Base-by-base conservation (phyloP, 1,139 yeast species). In the Schizosaccharomyces versatilis region DNA sequence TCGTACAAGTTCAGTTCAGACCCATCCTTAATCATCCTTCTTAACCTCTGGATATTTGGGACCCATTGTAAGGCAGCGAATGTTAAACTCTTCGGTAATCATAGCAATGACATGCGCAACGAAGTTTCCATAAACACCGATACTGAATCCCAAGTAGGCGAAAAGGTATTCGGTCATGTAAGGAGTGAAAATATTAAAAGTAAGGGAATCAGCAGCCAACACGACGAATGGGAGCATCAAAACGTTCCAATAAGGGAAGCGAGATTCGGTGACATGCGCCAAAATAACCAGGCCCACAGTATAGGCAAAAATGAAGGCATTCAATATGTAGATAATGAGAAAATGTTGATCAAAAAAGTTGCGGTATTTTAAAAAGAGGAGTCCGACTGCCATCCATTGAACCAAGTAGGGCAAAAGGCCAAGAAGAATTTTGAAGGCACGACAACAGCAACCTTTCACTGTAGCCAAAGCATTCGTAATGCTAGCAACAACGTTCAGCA, bases 241-340 rank as follows among this genome's bases (percentile, higher is more conserved):
- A 41, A 69, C 55, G 38, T 68, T 67, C 66, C 69, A 65, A 56
- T 62, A 62, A 36, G 93, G 93, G 70, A 80, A 82, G 15, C 69
- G 67, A 64, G 80, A 86, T 54, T 75, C 66, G 40, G 90, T 81
- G 62, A 82, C 74, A 66, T 82, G 93, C 14, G 82, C 82, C 60
- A 80, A 70, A 61, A 82, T 82, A 51, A 71, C 66, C 36, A 70
- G 63, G 1, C 74, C 71, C 7, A 73, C 69, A 60, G 80, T 77
- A 62, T 90, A 73, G 9, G 88, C 90, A 57, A 82, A 85, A 9
- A 76, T 70, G 61, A 80, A 80, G 5, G 90, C 83, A 59, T 78
- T 73, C 3, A 81, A 73, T 56, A 81, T 64, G 17, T 79, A 71
- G 64, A 79, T 72, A 19, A 84, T 74, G 38, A 75, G 70, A 53